Percentiles rank a stretch among this genome's conserved stretches.
Conservation (phyloP, 2,329 filamentous ascomycete species). For the Chaetomium strumarium region DNA sequence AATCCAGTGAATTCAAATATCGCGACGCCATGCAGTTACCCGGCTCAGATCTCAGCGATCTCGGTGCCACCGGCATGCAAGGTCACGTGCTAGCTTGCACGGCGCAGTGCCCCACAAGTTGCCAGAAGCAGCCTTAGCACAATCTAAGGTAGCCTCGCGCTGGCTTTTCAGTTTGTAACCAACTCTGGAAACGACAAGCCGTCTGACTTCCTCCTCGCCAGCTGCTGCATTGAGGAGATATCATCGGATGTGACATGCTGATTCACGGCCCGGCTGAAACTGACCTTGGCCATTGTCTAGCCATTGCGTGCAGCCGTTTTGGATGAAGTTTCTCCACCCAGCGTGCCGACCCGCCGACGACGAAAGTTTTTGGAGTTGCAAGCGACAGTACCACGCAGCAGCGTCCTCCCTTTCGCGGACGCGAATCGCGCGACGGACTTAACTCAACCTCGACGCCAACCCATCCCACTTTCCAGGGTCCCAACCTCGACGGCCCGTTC, state of each 20-base stretch:
- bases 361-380: constrained; percentile 24
- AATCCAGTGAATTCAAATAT: constrained; percentile 11
- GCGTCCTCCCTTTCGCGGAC: constrained; percentile 24
- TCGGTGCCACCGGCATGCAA: background rate
- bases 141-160: constrained; percentile 16
- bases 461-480: constrained; percentile 12
- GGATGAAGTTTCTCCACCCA: constrained; percentile 19
- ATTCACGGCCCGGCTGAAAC: constrained; percentile 10
- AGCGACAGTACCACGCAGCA: constrained; percentile 14
- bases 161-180: constrained; percentile 26
- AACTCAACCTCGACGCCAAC: constrained; percentile 15
- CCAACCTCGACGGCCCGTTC: constrained; percentile 11
- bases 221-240: constrained; percentile 15
- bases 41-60: constrained; percentile 8
- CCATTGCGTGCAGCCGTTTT: constrained; percentile 20
- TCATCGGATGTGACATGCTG: constrained; percentile 15
- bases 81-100: constrained; percentile 13
- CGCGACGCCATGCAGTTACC: constrained; percentile 8
- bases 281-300: constrained; percentile 9
- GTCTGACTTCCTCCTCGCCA: constrained; percentile 14
- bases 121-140: constrained; percentile 18
- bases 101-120: constrained; percentile 14
- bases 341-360: constrained; percentile 16
- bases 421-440: constrained; percentile 26
- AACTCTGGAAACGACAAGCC: constrained; percentile 17